Base-by-base conservation (phyloP, 495 filamentous ascomycete genomes). In the Rostrohypoxylon terebratum region DNA sequence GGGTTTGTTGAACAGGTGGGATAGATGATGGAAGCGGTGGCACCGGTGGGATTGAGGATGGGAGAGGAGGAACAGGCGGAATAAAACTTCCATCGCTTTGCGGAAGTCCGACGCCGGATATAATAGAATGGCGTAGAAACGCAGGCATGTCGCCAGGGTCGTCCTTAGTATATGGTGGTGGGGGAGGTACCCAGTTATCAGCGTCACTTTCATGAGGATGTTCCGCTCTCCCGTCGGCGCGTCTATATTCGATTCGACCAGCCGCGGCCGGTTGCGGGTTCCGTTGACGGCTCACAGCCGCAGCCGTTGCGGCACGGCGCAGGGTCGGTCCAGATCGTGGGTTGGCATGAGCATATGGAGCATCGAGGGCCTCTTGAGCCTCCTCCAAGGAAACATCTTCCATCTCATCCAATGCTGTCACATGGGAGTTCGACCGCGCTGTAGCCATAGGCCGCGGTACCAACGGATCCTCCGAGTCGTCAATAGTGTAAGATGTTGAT, bases 171-270 rank as follows among this genome's bases (percentile, higher is more conserved):
- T 97, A 97, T 7, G 93, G 92, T 11, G 94, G 94, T n/a, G 94
- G 94, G 0, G 94, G 94, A 21, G 94, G 92, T 6, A 94, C 92
- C 94, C 94, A 97, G 68, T 94, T 93, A 70, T 97, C 94, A 3
- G 93, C 93, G 75, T 97, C 92, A 66, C 91, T 94, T 78, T 96
- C 93, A 79, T 96, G 92, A 10, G 94, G 94, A 66, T 92, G 86
- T 62, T 93, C 86, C 16, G 86, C 81, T 36, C 89, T 84, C 13
- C 89, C 90, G 77, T 92, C 89, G 25, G 92, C 82, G 23, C 88
- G 81, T 64, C 85, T 81, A 73, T 87, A 84, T 50, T 85, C 77
- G 38, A 84, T 72, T 55, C 70, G 76, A 18, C 83, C 78, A 64
- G 81, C 75, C 28, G 75, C 67, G 20, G 81, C 72, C 53, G 81